A percentile compares a stretch with the other conserved stretches of the same genome.
Evolutionary conservation across 768 basidiomycete species (phyloP).

Genomic region (Rhizopogon sp.): DNA sequence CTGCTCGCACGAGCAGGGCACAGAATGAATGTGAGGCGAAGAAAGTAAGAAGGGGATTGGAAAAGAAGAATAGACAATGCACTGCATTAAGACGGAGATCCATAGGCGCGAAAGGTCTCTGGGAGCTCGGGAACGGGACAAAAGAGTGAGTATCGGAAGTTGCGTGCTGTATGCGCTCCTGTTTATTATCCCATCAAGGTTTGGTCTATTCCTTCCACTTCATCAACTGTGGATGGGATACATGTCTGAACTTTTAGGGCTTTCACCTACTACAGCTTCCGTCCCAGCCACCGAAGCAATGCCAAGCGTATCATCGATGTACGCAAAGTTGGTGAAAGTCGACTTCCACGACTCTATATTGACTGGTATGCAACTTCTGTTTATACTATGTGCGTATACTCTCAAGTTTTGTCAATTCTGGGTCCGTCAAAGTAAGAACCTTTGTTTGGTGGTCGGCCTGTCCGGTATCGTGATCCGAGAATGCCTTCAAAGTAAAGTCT

Average conservation of each 20-base stretch:
- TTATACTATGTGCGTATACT: background rate
- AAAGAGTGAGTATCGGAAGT: conserved; percentile 41
- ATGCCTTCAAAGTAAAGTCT: conserved; percentile 82
- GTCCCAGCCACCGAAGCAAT: conserved; percentile 28
- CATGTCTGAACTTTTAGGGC: conserved; percentile 76
- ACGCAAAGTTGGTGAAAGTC: conserved; percentile 84
- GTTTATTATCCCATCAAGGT: conserved; percentile 38
- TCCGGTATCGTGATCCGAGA: conserved; percentile 84
- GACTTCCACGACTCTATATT: conserved; percentile 83
- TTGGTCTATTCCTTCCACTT: conserved; percentile 64
- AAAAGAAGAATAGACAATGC: conserved; percentile 40
- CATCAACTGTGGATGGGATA: conserved; percentile 86
- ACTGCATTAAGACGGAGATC: conserved; percentile 47
- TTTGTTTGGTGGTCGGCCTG: conserved; percentile 65
- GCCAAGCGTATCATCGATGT: conserved; percentile 58
- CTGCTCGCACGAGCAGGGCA: conserved; percentile 47
- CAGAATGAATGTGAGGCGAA: conserved; percentile 50
- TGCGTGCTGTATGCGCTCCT: background rate
- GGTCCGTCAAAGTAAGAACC: conserved; percentile 78
- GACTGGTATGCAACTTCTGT: conserved; percentile 44
- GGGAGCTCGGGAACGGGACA: conserved; percentile 57
- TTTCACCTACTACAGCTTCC: conserved; percentile 35
- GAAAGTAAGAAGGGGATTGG: conserved; percentile 36
- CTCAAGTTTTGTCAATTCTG: background rate
- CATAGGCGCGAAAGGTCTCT: conserved; percentile 54